A percentile compares a stretch with the other conserved stretches of the same genome.
phyloP scores from a whole-genome alignment of 352 stramenopile species.

The Phytophthora boehmeriae region DNA sequence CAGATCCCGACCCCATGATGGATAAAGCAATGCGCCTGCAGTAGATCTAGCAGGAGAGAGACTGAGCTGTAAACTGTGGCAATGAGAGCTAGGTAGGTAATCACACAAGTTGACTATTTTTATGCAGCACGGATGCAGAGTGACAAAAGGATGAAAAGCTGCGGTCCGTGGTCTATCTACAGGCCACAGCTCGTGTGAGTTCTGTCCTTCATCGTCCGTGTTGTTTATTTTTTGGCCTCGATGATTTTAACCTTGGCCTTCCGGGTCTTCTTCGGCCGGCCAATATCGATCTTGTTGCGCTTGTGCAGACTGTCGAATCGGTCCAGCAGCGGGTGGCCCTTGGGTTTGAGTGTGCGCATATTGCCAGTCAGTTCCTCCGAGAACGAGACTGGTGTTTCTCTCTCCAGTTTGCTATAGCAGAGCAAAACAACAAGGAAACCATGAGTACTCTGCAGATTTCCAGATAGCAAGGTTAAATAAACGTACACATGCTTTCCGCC shows the following conservation, averaged over 20 bases:
- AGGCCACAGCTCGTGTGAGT: conserved; percentile 17
- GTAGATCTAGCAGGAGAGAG: background rate
- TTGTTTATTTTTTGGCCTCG: conserved; percentile 74
- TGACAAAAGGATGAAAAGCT: conserved; percentile 20
- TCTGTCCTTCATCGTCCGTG: conserved; percentile 5
- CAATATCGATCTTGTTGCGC: conserved; percentile 85
- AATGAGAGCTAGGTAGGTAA: background rate
- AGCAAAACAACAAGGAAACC: conserved; percentile 1
- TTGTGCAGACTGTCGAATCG: conserved; percentile 89
- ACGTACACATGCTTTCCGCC: conserved; percentile 78
- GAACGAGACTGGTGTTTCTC: conserved; percentile 72
- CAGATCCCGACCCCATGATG: conserved; percentile 42
- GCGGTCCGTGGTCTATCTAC: conserved; percentile 34
- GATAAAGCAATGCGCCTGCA: background rate
- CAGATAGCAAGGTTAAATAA: background rate
- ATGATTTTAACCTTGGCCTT: conserved; percentile 86
- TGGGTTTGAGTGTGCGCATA: conserved; percentile 78
- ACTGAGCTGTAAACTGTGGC: background rate
- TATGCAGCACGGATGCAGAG: conserved; percentile 9
- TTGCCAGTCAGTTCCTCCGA: conserved; percentile 83
- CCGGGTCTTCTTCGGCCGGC: conserved; percentile 57
- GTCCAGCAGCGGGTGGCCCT: conserved; percentile 80
- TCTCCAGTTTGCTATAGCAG: conserved; percentile 68
- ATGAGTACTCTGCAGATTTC: conserved; percentile 5
- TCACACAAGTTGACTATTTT: conserved; percentile 26